Percentiles rank a stretch among this genome's conserved stretches.
Conservation (phyloP, 306 rosid genomes). For the Medicago truncatula region DNA sequence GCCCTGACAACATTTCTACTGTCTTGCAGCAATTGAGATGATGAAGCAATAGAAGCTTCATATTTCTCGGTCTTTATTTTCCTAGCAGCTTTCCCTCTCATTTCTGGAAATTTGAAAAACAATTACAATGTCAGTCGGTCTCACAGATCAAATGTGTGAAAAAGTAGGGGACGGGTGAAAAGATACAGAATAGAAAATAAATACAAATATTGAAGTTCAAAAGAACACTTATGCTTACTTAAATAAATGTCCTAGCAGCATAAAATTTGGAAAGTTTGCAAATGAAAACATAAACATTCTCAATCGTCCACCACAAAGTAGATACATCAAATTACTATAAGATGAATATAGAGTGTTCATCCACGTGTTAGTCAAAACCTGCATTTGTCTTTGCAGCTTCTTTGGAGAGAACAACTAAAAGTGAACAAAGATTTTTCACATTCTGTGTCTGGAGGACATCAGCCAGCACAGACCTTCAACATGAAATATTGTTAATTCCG, state of each 20-base stretch:
- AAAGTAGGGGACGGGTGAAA: slow-evolving; percentile 30
- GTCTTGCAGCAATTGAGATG: slow-evolving; percentile 47
- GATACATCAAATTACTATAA: slow-evolving; percentile 33
- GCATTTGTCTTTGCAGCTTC: slow-evolving; percentile 55
- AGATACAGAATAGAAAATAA: not conserved
- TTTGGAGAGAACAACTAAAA: slow-evolving; percentile 66
- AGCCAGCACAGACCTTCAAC: slow-evolving; percentile 72
- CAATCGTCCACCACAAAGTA: slow-evolving; percentile 23
- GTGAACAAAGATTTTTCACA: slow-evolving; percentile 73
- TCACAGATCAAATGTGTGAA: not conserved
- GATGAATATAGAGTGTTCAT: slow-evolving; percentile 35
- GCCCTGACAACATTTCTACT: slow-evolving; percentile 41
- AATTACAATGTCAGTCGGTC: slow-evolving; percentile 25
- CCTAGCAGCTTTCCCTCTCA: slow-evolving; percentile 30
- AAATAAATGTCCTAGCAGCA: slow-evolving; percentile 27
- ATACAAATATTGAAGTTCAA: slow-evolving; percentile 30
- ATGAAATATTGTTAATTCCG: slow-evolving; percentile 36
- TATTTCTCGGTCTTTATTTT: slow-evolving; percentile 35
- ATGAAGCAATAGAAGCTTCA: slow-evolving; percentile 48
- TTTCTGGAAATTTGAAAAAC: slow-evolving; percentile 52
- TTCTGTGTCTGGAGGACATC: slow-evolving; percentile 67
- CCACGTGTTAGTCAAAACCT: slow-evolving; percentile 57
- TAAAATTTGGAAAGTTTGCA: slow-evolving; percentile 27
- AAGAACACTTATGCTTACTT: slow-evolving; percentile 13
- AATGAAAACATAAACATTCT: slow-evolving; percentile 27